A percentile compares a stretch with the other conserved stretches of the same genome.
Conservation (phyloP, 306 rosid species). For the Cucurbita ficifolia region DNA sequence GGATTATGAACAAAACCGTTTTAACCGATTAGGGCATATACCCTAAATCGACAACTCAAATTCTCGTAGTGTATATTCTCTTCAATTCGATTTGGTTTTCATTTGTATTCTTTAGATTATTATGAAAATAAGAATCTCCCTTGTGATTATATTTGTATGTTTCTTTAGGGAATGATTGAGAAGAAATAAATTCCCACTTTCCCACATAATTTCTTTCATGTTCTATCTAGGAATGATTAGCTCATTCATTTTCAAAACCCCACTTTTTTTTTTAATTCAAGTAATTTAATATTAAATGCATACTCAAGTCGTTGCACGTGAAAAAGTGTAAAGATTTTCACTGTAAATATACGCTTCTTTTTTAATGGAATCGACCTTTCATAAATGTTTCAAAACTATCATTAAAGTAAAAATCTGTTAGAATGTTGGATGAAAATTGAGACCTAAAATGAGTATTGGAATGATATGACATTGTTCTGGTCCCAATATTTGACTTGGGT, state of each 20-base stretch:
- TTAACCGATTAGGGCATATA: no score
- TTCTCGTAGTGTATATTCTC: no score
- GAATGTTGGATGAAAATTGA: no score
- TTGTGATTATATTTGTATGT: neutral
- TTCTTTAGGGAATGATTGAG: conserved; percentile 1
- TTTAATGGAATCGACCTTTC: neutral
- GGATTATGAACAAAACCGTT: no score
- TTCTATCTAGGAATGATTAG: neutral
- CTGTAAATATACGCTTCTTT: no score
- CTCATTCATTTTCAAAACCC: neutral
- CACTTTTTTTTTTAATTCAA: neutral
- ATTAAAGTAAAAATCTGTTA: no score
- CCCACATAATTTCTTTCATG: neutral
- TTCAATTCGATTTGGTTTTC: neutral
- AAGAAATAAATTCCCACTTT: neutral
- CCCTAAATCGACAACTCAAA: no score
- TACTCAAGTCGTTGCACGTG: neutral
- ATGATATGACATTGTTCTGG: neutral
- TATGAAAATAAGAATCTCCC: neutral
- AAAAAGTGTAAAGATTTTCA: neutral
- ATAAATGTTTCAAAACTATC: no score
- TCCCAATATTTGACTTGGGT: no score
- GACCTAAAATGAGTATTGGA: neutral
- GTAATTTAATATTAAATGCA: neutral
- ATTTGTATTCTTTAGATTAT: neutral